Evolutionary conservation across 2,329 filamentous ascomycete genomes (phyloP).

Genomic region (Aureobasidium uvarum): DNA sequence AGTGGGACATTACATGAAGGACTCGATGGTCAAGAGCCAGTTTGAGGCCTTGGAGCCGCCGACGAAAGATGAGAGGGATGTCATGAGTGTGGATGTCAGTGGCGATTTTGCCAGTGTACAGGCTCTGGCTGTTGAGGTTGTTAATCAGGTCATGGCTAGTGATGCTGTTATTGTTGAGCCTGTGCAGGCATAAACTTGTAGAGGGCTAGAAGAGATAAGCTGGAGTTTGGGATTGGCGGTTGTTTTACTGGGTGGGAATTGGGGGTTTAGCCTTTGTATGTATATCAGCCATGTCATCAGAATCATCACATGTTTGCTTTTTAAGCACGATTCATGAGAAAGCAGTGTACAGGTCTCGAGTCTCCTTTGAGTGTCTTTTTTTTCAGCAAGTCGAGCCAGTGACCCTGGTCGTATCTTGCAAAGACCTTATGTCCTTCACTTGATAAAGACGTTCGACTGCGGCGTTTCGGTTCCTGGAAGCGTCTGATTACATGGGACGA

Average conservation of each 20-base stretch:
- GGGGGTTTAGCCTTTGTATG: background rate
- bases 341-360: too few species aligned
- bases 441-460: too few species aligned
- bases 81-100: slow-evolving; percentile 49
- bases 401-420: background rate
- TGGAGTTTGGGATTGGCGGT: background rate
- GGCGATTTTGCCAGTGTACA: slow-evolving; percentile 44
- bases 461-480: too few species aligned
- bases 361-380: too few species aligned
- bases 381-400: background rate
- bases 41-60: slow-evolving; percentile 86
- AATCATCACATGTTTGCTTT: too few species aligned
- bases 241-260: background rate
- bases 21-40: slow-evolving; percentile 91
- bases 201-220: background rate
- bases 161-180: slow-evolving; percentile 23
- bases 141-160: slow-evolving; percentile 40
- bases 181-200: background rate
- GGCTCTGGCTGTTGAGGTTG: slow-evolving; percentile 41
- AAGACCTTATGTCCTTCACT: too few species aligned
- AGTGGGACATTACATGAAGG: slow-evolving; percentile 91
- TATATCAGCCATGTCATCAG: background rate
- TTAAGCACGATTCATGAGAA: too few species aligned
- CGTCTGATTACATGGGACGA: too few species aligned
- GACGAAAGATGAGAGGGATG: slow-evolving; percentile 53